Base-by-base conservation (phyloP, 768 basidiomycete genomes). In the Lactarius vividus region DNA sequence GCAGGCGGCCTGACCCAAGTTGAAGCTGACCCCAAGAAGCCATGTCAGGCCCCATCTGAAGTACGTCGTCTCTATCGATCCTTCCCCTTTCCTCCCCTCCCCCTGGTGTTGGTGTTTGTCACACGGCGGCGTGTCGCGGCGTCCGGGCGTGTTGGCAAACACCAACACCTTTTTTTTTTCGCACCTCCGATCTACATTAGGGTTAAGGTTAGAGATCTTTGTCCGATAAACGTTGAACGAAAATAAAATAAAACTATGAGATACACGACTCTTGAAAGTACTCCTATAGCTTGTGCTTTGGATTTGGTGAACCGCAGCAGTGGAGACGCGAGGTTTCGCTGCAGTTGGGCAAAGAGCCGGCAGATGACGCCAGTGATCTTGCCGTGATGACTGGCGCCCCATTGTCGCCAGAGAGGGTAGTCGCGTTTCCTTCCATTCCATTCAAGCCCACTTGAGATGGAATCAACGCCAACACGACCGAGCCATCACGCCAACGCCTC, bases 191-290 rank as follows among this genome's bases (percentile, higher is more conserved):
- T 9, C 20, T 10, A 44, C 39, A 59, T 33, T 62, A 66, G 65
- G 65, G 61, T 66, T 66, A 66, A 16, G 65, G 65, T 66, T 66
- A 66, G 18, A 62, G 37, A 53, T 55, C 52, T 59, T 0, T 35
- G 28, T 26, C 1, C 39, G 39, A 40, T 40, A 16, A 16, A 6
- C 5, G 39, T 40, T 6, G 39, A 16, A 39, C 16, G 13, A 39
- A 40, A 40, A 40, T 40, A 40, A 40, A 16, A 40, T 40, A 40
- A 40, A 39, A 18, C 16, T 1, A 6, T 18, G 39, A 40, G 39
- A 16, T 8, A 2, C 31, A 35, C 39, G 16, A 40, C 39, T 39
- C 4, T 39, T 15, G 39, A 40, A n/a, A n/a, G n/a, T n/a, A n/a
- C n/a, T n/a, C n/a, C n/a, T n/a, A n/a, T n/a, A n/a, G n/a, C n/a